Conservation (phyloP, 1,284 basidiomycete genomes). For the Ustilago tritici region DNA sequence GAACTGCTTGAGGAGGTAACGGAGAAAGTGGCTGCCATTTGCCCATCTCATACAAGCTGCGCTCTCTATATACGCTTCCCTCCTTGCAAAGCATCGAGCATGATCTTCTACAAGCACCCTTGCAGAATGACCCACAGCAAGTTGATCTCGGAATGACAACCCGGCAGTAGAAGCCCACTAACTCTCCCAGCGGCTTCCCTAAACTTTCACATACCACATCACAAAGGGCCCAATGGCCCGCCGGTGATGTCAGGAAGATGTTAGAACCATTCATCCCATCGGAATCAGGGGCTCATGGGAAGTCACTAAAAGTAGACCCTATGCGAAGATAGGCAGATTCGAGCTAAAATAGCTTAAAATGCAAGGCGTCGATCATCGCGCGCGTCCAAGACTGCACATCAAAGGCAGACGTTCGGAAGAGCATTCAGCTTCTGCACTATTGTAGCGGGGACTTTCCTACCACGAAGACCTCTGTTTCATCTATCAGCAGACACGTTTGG, state of each 20-base stretch:
- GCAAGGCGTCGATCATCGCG: slow-evolving; percentile 10
- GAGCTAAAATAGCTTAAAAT: slow-evolving; percentile 1
- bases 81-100: background rate
- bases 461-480: background rate
- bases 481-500: too few species aligned
- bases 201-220: background rate
- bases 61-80: background rate
- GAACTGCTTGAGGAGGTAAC: background rate
- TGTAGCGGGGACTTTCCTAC: background rate
- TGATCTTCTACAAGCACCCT: background rate
- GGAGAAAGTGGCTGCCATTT: background rate
- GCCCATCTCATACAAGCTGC: background rate
- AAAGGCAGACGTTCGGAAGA: background rate
- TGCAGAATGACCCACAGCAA: background rate
- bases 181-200: background rate
- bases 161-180: too few species aligned
- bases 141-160: background rate
- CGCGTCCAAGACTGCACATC: slow-evolving; percentile 6
- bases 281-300: background rate
- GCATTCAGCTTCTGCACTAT: background rate
- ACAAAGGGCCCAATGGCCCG: background rate
- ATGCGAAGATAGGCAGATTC: background rate
- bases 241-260: too few species aligned
- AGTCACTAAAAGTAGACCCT: background rate
- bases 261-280: too few species aligned